Evolutionary conservation across 2,329 filamentous ascomycete genomes (phyloP).

Genomic region (Hymenoscyphus salicellus): DNA sequence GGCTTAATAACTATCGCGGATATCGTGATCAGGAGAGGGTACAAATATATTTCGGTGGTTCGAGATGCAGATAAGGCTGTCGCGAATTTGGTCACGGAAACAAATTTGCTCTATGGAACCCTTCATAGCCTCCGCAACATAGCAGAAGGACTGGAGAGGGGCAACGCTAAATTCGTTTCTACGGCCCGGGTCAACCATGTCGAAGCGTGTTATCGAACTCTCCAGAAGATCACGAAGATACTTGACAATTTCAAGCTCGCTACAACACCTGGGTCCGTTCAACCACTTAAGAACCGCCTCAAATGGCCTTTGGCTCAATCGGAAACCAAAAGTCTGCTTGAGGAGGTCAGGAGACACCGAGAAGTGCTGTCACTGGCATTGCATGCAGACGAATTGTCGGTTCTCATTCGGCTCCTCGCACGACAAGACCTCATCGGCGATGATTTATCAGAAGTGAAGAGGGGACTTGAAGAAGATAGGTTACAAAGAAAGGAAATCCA

Average conservation of each 20-base stretch:
- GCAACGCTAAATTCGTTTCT: not conserved
- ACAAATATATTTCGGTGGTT: constrained; percentile 15
- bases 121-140: constrained; percentile 9
- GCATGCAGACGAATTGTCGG: not conserved
- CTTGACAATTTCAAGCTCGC: not conserved
- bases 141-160: not conserved
- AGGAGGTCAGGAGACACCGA: not conserved
- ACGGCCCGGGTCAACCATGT: constrained; percentile 5
- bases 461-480: not conserved
- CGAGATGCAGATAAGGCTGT: constrained; percentile 10
- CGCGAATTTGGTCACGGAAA: constrained; percentile 11
- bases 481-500: not conserved
- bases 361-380: not conserved
- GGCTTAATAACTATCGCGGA: constrained; percentile 16
- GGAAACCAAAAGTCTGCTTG: not conserved
- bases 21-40: constrained; percentile 8
- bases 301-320: not conserved
- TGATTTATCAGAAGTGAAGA: not conserved
- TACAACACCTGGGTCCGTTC: not conserved
- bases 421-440: not conserved
- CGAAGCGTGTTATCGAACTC: not conserved
- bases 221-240: not conserved
- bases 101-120: constrained; percentile 12
- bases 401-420: not conserved
- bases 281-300: not conserved